Evolutionary conservation across 257 asterid genomes (phyloP).

Genomic region (Marsdenia floribunda): DNA sequence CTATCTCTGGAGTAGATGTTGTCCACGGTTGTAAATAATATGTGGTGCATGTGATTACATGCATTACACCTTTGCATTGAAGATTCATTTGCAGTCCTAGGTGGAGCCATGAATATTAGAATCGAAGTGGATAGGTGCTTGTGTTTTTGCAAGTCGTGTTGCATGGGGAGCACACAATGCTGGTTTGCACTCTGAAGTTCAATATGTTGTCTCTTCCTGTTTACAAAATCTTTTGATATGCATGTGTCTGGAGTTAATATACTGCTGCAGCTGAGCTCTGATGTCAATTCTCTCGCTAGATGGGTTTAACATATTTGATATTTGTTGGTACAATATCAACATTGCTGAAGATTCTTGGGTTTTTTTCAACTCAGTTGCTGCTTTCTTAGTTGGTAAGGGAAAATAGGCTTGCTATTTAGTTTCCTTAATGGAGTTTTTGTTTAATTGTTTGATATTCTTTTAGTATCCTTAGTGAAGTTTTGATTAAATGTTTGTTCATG

Average conservation of each 20-base stretch:
- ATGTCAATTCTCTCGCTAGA: slow-evolving; percentile 43
- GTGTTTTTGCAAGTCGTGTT: slow-evolving; percentile 24
- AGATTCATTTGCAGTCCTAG: slow-evolving; percentile 9
- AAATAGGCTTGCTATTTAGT: slow-evolving; percentile 47
- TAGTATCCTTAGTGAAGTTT: slow-evolving; percentile 1
- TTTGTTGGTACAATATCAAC: slow-evolving; percentile 61
- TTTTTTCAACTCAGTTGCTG: slow-evolving; percentile 80
- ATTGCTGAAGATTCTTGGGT: slow-evolving; percentile 79
- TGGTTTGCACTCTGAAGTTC: slow-evolving; percentile 26
- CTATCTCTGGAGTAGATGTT: not conserved
- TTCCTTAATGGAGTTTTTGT: slow-evolving; percentile 20
- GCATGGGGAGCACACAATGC: slow-evolving; percentile 16
- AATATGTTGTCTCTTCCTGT: slow-evolving; percentile 26
- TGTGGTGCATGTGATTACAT: not conserved
- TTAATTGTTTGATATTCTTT: slow-evolving; percentile 10
- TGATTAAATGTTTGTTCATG: slow-evolving; percentile 10
- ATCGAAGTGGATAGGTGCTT: slow-evolving; percentile 21
- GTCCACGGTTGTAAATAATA: not conserved
- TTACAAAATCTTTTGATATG: slow-evolving; percentile 27
- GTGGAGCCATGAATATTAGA: slow-evolving; percentile 5
- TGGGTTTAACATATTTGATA: slow-evolving; percentile 49
- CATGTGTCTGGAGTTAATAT: slow-evolving; percentile 35
- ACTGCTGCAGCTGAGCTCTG: slow-evolving; percentile 50
- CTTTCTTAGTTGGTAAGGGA: slow-evolving; percentile 83
- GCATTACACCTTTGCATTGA: not conserved